These are phyloP conservation scores for Candida buenavistaensis DNA, from an alignment of 1,139 yeast genomes.

Conservation along the genomic window DNA sequence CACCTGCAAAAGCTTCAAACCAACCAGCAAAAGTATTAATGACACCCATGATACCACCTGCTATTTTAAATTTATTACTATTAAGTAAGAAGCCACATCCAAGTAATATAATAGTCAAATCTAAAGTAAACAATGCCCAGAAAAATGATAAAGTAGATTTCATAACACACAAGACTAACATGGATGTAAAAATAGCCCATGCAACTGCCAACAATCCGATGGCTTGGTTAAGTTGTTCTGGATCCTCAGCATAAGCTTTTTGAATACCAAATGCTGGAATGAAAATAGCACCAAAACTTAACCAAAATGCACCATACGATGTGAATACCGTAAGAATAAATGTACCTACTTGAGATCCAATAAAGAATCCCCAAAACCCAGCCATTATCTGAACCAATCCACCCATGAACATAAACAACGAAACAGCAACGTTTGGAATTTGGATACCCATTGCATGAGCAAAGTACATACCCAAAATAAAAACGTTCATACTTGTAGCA, in stretches of 20 bases:
- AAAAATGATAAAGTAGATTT: conserved; percentile 65
- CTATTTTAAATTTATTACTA: conserved; percentile 45
- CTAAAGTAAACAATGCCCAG: conserved; percentile 51
- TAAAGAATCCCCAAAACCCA: conserved; percentile 64
- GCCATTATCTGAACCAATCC: conserved; percentile 65
- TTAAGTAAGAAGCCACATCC: conserved; percentile 55
- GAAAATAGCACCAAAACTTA: conserved; percentile 60
- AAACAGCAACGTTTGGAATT: conserved; percentile 40
- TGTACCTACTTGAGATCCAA: conserved; percentile 49
- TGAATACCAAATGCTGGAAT: conserved; percentile 55
- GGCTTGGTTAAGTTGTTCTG: conserved; percentile 47
- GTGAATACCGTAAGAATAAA: conserved; percentile 64
- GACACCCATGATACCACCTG: conserved; percentile 72
- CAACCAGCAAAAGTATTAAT: conserved; percentile 61
- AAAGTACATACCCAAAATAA: conserved; percentile 43
- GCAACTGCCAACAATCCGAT: conserved; percentile 60
- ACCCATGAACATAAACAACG: conserved; percentile 50
- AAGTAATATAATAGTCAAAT: conserved; percentile 54
- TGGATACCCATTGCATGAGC: conserved; percentile 39
- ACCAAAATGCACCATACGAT: conserved; percentile 76
- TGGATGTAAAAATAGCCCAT: conserved; percentile 63
- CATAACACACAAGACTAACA: conserved; percentile 56
- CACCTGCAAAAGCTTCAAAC: conserved; percentile 46
- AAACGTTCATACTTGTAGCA: conserved; percentile 34
- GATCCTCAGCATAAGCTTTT: conserved; percentile 46